Conservation (phyloP, 768 basidiomycete genomes). For the Suillus ampliporus region DNA sequence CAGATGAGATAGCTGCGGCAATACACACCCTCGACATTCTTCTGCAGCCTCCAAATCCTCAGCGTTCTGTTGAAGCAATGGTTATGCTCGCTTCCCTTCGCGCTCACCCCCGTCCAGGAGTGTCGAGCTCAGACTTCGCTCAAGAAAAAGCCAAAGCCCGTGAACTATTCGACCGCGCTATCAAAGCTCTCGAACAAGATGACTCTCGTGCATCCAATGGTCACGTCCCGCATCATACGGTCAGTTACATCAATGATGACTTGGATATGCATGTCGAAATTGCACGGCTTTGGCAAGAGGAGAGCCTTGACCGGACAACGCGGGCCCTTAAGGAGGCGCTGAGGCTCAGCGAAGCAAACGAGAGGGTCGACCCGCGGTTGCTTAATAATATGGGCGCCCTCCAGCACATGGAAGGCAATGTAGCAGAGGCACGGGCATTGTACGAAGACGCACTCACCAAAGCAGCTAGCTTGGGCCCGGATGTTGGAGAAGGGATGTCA, state of each 20-base stretch:
- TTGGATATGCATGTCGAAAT: slow-evolving; percentile 91
- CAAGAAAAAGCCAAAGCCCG: slow-evolving; percentile 78
- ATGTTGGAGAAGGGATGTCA: slow-evolving; percentile 69
- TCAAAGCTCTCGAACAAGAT: slow-evolving; percentile 70
- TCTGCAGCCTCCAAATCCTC: slow-evolving; percentile 66
- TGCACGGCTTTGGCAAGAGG: slow-evolving; percentile 86
- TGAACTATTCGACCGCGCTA: slow-evolving; percentile 79
- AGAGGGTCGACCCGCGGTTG: slow-evolving; percentile 65
- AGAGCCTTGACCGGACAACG: slow-evolving; percentile 73
- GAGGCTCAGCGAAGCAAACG: slow-evolving; percentile 58
- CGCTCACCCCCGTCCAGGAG: slow-evolving; percentile 80
- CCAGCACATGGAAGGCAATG: slow-evolving; percentile 69
- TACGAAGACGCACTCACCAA: slow-evolving; percentile 79
- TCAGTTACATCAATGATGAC: slow-evolving; percentile 72
- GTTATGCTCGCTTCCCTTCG: slow-evolving; percentile 90
- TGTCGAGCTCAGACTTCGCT: slow-evolving; percentile 72
- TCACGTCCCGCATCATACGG: slow-evolving; percentile 37
- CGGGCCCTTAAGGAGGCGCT: slow-evolving; percentile 78
- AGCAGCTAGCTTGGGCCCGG: slow-evolving; percentile 50
- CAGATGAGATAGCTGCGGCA: slow-evolving; percentile 84
- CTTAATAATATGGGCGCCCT: slow-evolving; percentile 84
- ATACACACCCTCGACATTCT: slow-evolving; percentile 85
- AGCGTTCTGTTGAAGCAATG: slow-evolving; percentile 79
- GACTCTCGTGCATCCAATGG: slow-evolving; percentile 50
- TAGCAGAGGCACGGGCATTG: slow-evolving; percentile 59